Percentiles rank a stretch among this genome's conserved stretches.
Evolutionary conservation across 2,329 filamentous ascomycete species (phyloP).

Genomic region (Gaeumannomyces sp.): DNA sequence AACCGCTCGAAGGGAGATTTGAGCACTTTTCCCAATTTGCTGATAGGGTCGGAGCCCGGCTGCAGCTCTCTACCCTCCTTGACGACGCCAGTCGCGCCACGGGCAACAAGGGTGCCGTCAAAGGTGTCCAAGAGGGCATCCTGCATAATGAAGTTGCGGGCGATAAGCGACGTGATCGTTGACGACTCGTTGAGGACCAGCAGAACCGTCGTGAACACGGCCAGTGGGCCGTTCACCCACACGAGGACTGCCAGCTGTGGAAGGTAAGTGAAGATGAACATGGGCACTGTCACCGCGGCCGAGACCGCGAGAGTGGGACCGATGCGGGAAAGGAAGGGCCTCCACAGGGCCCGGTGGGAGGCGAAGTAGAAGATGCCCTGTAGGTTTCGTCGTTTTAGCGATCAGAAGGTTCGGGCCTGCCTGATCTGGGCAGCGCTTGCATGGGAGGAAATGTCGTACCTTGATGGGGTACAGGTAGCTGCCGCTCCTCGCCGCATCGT

Average conservation of each 20-base stretch:
- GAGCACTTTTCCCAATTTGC: slow-evolving; percentile 49
- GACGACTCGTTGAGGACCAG: slow-evolving; percentile 60
- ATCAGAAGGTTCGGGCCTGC: neutral
- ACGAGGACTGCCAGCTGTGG: slow-evolving; percentile 79
- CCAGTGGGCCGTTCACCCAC: slow-evolving; percentile 78
- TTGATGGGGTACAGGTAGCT: slow-evolving; percentile 84
- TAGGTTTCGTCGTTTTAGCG: slow-evolving; percentile 2
- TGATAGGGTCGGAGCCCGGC: slow-evolving; percentile 49
- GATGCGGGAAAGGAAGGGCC: slow-evolving; percentile 49
- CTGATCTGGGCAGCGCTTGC: neutral
- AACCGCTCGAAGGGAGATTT: slow-evolving; percentile 51
- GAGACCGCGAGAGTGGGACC: slow-evolving; percentile 63
- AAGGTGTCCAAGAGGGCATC: slow-evolving; percentile 85
- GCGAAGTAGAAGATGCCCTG: slow-evolving; percentile 56
- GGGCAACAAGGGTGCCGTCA: slow-evolving; percentile 61
- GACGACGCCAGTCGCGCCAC: slow-evolving; percentile 54
- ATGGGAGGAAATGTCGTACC: slow-evolving; percentile 26
- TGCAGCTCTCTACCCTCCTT: slow-evolving; percentile 69
- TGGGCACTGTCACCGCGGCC: slow-evolving; percentile 62
- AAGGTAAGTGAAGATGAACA: slow-evolving; percentile 84
- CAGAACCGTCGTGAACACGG: slow-evolving; percentile 65
- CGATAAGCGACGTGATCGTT: slow-evolving; percentile 48
- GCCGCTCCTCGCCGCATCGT: slow-evolving; percentile 66
- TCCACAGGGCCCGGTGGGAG: slow-evolving; percentile 50
- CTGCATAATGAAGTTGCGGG: slow-evolving; percentile 68